These are phyloP conservation scores for Didymella exigua DNA, from an alignment of 2,329 filamentous ascomycete species.

Conservation along the genomic window DNA sequence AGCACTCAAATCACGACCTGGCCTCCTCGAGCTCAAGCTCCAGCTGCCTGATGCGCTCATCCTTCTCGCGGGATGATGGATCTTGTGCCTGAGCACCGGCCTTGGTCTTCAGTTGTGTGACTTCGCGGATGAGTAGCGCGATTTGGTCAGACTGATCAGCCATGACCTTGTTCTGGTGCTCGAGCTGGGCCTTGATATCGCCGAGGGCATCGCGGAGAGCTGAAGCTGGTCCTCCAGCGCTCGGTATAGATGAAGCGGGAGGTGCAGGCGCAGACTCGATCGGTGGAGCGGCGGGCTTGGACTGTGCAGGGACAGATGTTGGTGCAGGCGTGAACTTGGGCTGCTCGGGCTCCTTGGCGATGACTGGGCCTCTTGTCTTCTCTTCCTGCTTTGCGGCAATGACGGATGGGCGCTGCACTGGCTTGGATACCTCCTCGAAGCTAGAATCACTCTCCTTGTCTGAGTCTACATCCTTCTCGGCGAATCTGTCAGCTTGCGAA, in stretches of 20 bases:
- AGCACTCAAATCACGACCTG: slow-evolving; percentile 37
- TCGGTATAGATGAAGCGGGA: slow-evolving; percentile 45
- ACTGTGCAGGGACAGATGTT: slow-evolving; percentile 39
- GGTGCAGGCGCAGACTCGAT: slow-evolving; percentile 47
- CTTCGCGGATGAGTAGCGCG: slow-evolving; percentile 67
- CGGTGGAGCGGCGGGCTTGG: slow-evolving; percentile 46
- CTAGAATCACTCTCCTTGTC: slow-evolving; percentile 72
- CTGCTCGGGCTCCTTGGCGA: slow-evolving; percentile 52
- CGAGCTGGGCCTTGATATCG: slow-evolving; percentile 78
- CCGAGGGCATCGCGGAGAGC: slow-evolving; percentile 69
- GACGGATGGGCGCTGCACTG: slow-evolving; percentile 64
- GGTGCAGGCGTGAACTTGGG: slow-evolving; percentile 51
- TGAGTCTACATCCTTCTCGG: slow-evolving; percentile 71
- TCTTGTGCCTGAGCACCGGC: slow-evolving; percentile 54
- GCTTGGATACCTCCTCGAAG: slow-evolving; percentile 85
- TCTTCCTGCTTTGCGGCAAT: slow-evolving; percentile 48
- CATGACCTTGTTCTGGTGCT: slow-evolving; percentile 78
- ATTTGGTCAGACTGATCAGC: slow-evolving; percentile 79
- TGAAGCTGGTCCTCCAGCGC: slow-evolving; percentile 54
- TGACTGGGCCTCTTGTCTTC: slow-evolving; percentile 44
- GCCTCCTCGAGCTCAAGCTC: slow-evolving; percentile 51
- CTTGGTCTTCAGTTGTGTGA: slow-evolving; percentile 72
- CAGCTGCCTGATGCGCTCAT: slow-evolving; percentile 49
- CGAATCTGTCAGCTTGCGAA: slow-evolving; percentile 82
- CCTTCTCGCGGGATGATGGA: slow-evolving; percentile 45